phyloP scores from a whole-genome alignment of 768 basidiomycete species.

The Tylopilus sp. region DNA sequence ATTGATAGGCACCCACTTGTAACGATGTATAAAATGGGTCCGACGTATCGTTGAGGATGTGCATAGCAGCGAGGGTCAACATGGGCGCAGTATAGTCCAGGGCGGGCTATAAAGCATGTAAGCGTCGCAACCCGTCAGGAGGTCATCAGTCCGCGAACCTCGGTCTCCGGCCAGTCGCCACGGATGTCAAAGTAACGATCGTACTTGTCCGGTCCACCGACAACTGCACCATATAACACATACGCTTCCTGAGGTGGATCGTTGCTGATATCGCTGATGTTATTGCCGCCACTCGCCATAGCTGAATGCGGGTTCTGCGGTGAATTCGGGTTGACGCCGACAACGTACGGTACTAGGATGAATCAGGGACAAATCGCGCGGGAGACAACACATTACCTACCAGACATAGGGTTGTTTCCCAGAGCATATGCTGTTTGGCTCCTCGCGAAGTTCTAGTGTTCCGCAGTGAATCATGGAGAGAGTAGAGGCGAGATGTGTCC shows the following conservation, averaged over 20 bases:
- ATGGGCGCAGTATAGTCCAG: conserved; percentile 89
- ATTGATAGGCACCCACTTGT: conserved; percentile 61
- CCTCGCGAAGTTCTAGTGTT: conserved; percentile 62
- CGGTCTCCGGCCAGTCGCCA: conserved; percentile 86
- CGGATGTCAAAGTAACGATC: conserved; percentile 84
- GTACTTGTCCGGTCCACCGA: conserved; percentile 79
- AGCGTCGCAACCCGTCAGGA: conserved; percentile 5
- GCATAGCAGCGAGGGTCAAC: conserved; percentile 80
- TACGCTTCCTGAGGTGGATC: conserved; percentile 69
- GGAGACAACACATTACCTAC: conserved; percentile 36
- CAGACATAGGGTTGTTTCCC: conserved; percentile 87
- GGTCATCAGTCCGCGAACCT: conserved; percentile 43
- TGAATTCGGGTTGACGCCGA: conserved; percentile 87
- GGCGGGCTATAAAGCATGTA: conserved; percentile 47
- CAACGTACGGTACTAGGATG: conserved; percentile 53
- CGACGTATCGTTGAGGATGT: conserved; percentile 58
- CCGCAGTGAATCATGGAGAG: conserved; percentile 5
- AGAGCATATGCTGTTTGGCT: conserved; percentile 78
- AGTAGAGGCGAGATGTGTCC: conserved; percentile 8
- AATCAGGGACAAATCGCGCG: background rate
- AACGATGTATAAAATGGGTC: conserved; percentile 81
- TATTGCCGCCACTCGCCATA: conserved; percentile 77
- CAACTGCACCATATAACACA: conserved; percentile 80
- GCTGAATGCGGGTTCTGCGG: conserved; percentile 90
- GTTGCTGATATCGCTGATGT: conserved; percentile 67